Evolutionary conservation across 2,329 filamentous ascomycete species (phyloP).

Genomic region (Gremmenia infestans): DNA sequence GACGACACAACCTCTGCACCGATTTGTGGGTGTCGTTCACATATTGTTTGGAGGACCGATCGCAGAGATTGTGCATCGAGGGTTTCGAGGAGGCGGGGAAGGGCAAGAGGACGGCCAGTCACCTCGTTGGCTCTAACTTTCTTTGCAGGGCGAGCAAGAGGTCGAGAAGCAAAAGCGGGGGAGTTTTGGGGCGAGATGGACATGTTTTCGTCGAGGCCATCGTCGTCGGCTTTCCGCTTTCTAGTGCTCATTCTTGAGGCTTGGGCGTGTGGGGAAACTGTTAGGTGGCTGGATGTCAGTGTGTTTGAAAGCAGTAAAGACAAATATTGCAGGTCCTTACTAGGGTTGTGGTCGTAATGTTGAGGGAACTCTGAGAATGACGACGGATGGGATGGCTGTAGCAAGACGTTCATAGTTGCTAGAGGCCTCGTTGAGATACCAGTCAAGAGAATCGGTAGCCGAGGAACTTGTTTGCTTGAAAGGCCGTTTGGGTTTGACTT

Average conservation of each 20-base stretch:
- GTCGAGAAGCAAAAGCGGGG: conserved; percentile 66
- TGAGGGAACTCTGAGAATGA: conserved; percentile 55
- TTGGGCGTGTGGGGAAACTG: conserved; percentile 43
- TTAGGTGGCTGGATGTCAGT: conserved; percentile 9
- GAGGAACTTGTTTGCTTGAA: neutral
- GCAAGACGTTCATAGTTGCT: conserved; percentile 55
- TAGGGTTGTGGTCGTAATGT: conserved; percentile 42
- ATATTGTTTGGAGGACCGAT: conserved; percentile 82
- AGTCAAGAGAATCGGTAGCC: neutral
- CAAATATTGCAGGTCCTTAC: too few relatives aligned
- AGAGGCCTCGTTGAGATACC: neutral
- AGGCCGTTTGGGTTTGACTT: neutral
- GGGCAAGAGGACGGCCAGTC: conserved; percentile 57
- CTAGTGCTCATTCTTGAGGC: conserved; percentile 45
- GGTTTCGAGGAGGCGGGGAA: conserved; percentile 85
- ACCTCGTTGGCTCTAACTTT: conserved; percentile 61
- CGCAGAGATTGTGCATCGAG: conserved; percentile 81
- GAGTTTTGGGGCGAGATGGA: conserved; percentile 81
- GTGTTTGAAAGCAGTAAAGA: conserved; percentile 4
- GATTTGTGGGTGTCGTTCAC: conserved; percentile 82
- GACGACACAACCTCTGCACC: conserved; percentile 76
- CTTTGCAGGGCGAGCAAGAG: conserved; percentile 62
- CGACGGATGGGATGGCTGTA: conserved; percentile 52
- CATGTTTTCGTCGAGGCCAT: conserved; percentile 78
- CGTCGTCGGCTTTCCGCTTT: conserved; percentile 86